Conservation (phyloP, 2,329 filamentous ascomycete species). For the Venturia effusa region DNA sequence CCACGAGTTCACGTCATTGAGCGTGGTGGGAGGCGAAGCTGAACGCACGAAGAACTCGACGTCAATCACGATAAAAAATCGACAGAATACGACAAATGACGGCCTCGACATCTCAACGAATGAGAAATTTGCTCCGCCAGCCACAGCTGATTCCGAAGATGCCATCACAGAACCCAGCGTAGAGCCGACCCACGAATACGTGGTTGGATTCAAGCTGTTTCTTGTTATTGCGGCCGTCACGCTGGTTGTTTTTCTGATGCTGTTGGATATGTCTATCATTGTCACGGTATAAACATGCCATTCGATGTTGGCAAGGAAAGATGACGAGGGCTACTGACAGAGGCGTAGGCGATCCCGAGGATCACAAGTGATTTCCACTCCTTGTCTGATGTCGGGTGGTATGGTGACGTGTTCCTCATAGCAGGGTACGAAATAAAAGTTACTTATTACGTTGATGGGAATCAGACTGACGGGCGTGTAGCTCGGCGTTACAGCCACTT, state of each 20-base stretch:
- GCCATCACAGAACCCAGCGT: background rate
- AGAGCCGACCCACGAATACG: too few relatives aligned
- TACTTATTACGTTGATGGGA: background rate
- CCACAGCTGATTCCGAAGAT: background rate
- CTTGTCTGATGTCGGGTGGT: slow-evolving; percentile 33
- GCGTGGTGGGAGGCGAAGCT: too few relatives aligned
- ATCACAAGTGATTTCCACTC: slow-evolving; percentile 31
- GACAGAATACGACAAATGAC: background rate
- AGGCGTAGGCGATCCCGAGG: slow-evolving; percentile 24
- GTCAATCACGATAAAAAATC: too few relatives aligned
- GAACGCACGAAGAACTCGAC: too few relatives aligned
- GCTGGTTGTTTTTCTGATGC: too few relatives aligned
- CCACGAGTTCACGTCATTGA: too few relatives aligned
- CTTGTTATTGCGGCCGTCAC: too few relatives aligned
- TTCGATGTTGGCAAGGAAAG: too few relatives aligned
- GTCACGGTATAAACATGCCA: too few relatives aligned
- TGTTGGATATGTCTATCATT: too few relatives aligned
- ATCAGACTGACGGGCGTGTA: slow-evolving; percentile 24
- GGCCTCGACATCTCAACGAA: background rate
- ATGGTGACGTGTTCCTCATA: slow-evolving; percentile 15
- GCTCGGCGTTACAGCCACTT: slow-evolving; percentile 30
- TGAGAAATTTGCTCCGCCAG: background rate
- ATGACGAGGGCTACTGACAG: too few relatives aligned
- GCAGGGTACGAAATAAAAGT: background rate
- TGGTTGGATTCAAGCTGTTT: too few relatives aligned